Base-by-base conservation (phyloP, 805 yeast species). In the Cyberlindnera galapagoensis region DNA sequence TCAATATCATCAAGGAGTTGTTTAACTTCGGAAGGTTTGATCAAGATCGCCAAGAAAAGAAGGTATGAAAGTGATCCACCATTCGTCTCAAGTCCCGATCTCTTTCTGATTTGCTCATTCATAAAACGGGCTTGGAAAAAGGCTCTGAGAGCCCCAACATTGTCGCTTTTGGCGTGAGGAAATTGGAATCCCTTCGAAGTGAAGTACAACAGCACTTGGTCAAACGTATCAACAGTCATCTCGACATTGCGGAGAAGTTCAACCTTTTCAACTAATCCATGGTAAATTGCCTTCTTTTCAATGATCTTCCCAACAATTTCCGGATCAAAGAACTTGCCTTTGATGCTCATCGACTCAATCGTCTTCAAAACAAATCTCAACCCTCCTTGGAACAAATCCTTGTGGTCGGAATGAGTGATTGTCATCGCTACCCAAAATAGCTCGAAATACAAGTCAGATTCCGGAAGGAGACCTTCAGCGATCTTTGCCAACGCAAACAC, bases 131-230 rank as follows among this genome's bases (percentile, higher is more conserved):
- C 55, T 15, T 57, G 56, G 47, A 73, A 66, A 16, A 73, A 51
- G 1, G 54, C 47, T 30, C 59, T 61, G 43, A 79, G 46, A 16
- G 71, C 60, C 1, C 56, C 58, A 21, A 72, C 47, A 0, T 83
- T 69, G 3, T 65, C 57, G 8, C 64, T 67, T 36, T 68, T 70
- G 14, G 78, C 62, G 35, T 71, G 75, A 7, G 85, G 74, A 7
- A 74, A 55, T 22, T 71, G 67, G 24, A 80, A 52, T 0, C 88
- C 90, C 46, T 70, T 76, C 4, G 71, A 60, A 13, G 73, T 54
- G 14, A 69, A 47, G 26, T 62, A 59, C 19, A 74, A 51, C 21
- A 80, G 49, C 13, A 73, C 61, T 18, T 65, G 62, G 35, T 78
- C 75, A 42, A 79, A 67, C 46, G 71, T 76, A 3, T 58, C 58